A percentile compares a stretch with the other conserved stretches of the same genome.
These are phyloP conservation scores for Epichloe gansuensis DNA, from an alignment of 2,329 filamentous ascomycete species.

Conservation along the genomic window DNA sequence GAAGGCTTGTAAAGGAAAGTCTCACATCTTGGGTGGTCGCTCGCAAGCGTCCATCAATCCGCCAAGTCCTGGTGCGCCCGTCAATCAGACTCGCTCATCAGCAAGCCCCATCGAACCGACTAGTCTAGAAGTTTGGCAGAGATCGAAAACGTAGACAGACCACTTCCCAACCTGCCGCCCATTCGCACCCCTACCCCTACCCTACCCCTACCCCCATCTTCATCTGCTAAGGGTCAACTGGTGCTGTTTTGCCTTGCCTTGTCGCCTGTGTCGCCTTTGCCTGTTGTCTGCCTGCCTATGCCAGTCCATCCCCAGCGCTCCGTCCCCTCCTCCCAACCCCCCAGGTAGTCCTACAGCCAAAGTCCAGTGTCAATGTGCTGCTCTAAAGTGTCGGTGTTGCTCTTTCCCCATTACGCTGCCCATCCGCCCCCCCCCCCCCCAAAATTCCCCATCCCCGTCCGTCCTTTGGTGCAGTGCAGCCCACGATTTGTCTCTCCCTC, in stretches of 20 bases:
- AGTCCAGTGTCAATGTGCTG: background rate
- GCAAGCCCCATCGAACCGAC: background rate
- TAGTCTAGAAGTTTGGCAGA: too few species aligned
- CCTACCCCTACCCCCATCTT: background rate
- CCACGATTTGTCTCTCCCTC: conserved; percentile 18
- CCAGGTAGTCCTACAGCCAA: background rate
- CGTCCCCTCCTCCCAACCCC: background rate
- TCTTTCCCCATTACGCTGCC: conserved; percentile 19
- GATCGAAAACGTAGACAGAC: too few species aligned
- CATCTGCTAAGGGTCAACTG: background rate
- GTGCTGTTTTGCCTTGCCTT: too few species aligned
- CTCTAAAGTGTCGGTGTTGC: conserved; percentile 13
- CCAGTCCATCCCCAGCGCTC: background rate
- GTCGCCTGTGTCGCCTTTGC: background rate
- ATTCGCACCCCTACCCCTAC: background rate
- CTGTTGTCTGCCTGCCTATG: background rate
- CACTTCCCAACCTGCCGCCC: background rate
- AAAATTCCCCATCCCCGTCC: conserved; percentile 17
- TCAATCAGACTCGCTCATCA: background rate
- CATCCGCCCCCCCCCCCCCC: conserved; percentile 9
- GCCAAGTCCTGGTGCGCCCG: too few species aligned
- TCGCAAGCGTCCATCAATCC: background rate
- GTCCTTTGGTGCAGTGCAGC: conserved; percentile 6
- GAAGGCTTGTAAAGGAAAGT: background rate
- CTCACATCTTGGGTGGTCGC: background rate